Percentiles rank a stretch among this genome's conserved stretches.
Conservation (phyloP, 164 flowering plant species). For the Vitis labrusca region DNA sequence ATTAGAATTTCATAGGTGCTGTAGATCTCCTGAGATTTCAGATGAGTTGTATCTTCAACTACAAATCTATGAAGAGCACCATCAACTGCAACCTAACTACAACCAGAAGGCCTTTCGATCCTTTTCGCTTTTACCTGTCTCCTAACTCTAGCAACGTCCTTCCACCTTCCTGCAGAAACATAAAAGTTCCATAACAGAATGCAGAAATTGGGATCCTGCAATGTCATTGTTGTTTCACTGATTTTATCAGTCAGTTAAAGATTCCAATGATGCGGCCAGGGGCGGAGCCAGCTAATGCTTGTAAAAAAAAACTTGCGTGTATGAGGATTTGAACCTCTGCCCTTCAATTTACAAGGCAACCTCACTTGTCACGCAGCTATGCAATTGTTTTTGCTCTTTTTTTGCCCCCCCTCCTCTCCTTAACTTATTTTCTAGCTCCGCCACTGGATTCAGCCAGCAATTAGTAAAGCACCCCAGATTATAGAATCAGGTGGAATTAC, state of each 20-base stretch:
- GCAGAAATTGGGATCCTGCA: constrained; percentile 6
- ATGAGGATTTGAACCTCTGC: too few species aligned
- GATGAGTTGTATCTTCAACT: constrained; percentile 16
- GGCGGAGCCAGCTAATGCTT: too few species aligned
- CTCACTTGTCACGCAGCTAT: too few species aligned
- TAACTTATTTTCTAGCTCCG: too few species aligned
- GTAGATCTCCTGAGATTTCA: constrained; percentile 12
- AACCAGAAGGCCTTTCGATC: constrained; percentile 11
- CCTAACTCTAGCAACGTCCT: constrained; percentile 19
- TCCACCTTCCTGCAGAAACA: constrained; percentile 22
- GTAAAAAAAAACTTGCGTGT: too few species aligned
- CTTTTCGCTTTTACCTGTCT: constrained; percentile 10
- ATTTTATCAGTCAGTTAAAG: constrained; percentile 12
- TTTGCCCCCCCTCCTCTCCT: too few species aligned
- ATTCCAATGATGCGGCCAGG: constrained; percentile 13
- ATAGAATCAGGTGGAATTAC: too few species aligned
- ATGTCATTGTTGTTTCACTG: constrained; percentile 1
- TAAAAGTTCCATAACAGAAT: constrained; percentile 14
- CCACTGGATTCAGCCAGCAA: constrained; percentile 8
- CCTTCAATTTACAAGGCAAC: too few species aligned
- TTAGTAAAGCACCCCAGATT: too few species aligned
- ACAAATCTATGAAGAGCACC: constrained; percentile 14
- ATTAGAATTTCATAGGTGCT: background rate
- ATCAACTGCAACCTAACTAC: constrained; percentile 15
- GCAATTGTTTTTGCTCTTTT: too few species aligned